phyloP scores from a whole-genome alignment of 345 rosid genomes.

The Eucalyptus coolabah region DNA sequence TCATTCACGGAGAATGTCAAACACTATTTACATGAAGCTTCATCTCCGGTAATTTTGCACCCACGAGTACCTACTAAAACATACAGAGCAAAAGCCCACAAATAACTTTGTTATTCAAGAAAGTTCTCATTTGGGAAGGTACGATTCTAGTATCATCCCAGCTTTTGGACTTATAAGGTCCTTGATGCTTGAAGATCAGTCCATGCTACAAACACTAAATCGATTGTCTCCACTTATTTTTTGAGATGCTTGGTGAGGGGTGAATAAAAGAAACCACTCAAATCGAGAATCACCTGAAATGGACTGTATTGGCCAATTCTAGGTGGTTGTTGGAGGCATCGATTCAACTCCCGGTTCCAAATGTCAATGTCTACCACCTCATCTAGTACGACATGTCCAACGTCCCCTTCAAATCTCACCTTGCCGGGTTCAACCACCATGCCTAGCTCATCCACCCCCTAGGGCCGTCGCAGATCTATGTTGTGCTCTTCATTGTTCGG shows the following conservation, averaged over 20 bases:
- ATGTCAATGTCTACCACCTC: constrained; percentile 75
- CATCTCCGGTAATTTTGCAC: neutral
- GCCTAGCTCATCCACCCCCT: no score
- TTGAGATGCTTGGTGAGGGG: neutral
- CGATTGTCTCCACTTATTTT: neutral
- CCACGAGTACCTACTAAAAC: neutral
- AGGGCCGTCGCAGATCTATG: fast-evolving
- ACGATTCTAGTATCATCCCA: constrained; percentile 31
- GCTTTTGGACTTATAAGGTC: constrained; percentile 18
- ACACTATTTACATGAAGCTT: neutral
- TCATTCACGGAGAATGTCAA: neutral
- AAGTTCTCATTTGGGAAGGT: neutral
- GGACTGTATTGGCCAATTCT: no score
- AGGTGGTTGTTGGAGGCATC: no score
- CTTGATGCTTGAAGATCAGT: neutral
- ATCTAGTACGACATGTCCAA: constrained; percentile 91
- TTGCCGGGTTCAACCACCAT: no score
- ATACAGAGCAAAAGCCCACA: neutral
- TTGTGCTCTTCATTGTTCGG: no score
- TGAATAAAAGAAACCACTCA: no score
- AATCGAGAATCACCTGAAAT: fast-evolving
- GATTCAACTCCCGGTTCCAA: no score
- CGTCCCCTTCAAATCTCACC: constrained; percentile 19
- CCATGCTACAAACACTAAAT: neutral
- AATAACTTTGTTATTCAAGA: neutral